Conservation (phyloP, 345 rosid genomes). For the Populus tremula region DNA sequence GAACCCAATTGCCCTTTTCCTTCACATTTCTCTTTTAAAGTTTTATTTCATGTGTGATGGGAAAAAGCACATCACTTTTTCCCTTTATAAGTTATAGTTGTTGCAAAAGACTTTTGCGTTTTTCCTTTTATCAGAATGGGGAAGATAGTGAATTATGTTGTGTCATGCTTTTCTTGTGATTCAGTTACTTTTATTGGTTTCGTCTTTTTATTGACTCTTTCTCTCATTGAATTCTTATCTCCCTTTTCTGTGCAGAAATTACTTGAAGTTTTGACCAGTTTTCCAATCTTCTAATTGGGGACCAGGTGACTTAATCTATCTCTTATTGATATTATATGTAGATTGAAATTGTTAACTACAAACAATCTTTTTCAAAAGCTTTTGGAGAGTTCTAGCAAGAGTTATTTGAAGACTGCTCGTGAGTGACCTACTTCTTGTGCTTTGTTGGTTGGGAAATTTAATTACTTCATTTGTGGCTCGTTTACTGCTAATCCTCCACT, state of each 20-base stretch:
- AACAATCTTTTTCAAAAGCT: conserved; percentile 23
- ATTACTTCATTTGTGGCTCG: conserved; percentile 34
- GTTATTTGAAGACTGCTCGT: conserved; percentile 54
- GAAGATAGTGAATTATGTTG: conserved; percentile 24
- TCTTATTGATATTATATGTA: conserved; percentile 4
- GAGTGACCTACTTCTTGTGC: conserved; percentile 54
- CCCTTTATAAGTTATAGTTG: neutral
- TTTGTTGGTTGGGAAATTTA: conserved; percentile 70
- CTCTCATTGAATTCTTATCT: neutral
- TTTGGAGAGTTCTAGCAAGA: conserved; percentile 43
- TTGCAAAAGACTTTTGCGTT: conserved; percentile 1
- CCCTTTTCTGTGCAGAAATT: conserved; percentile 35
- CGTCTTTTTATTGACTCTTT: neutral
- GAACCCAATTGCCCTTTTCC: conserved; percentile 13
- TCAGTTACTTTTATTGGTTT: conserved; percentile 27
- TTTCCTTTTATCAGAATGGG: conserved; percentile 20
- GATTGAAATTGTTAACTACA: conserved; percentile 20
- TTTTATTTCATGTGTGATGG: conserved; percentile 14
- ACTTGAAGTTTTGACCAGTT: conserved; percentile 31
- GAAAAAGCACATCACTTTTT: neutral
- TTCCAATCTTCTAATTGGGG: conserved; percentile 31
- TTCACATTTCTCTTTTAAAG: conserved; percentile 29
- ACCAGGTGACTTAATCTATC: conserved; percentile 33
- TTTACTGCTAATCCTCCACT: conserved; percentile 23
- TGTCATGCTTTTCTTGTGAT: conserved; percentile 55